Conservation (phyloP, 441 rosid genomes). For the Macaranga tanarius region DNA sequence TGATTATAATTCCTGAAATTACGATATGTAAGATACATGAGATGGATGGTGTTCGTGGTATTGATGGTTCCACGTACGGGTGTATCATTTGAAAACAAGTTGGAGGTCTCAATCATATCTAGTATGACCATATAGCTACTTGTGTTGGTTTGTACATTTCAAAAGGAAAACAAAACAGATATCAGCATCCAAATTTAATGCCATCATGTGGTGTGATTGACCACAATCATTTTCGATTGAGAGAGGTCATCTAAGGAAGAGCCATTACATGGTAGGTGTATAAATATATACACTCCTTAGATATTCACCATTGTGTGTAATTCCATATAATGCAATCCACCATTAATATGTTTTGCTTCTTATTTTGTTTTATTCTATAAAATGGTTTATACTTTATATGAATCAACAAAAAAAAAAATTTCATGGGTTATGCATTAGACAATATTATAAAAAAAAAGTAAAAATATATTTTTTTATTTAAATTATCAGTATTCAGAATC, state of each 20-base stretch:
- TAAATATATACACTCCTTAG: neutral
- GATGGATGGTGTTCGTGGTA: neutral
- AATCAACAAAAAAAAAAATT: too few species aligned
- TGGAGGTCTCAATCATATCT: slow-evolving; percentile 8
- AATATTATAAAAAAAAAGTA: too few species aligned
- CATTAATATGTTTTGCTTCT: too few species aligned
- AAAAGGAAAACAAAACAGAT: neutral
- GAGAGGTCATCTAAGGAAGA: slow-evolving; percentile 8
- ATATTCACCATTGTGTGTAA: neutral
- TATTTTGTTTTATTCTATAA: too few species aligned
- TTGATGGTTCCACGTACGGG: slow-evolving; percentile 13
- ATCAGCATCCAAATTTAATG: slow-evolving; percentile 17
- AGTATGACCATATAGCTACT: neutral
- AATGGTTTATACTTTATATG: too few species aligned
- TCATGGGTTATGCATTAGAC: too few species aligned
- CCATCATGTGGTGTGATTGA: slow-evolving; percentile 28
- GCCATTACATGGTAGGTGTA: slow-evolving; percentile 19
- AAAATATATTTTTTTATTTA: too few species aligned
- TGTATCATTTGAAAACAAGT: neutral
- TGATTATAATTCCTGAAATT: neutral
- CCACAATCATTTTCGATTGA: slow-evolving; percentile 17
- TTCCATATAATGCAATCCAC: too few species aligned
- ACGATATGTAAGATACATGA: neutral
- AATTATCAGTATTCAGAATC: too few species aligned
- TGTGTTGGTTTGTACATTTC: slow-evolving; percentile 7